phyloP scores from a whole-genome alignment of 2,329 filamentous ascomycete species.

The Paracoccidioides brasiliensis region DNA sequence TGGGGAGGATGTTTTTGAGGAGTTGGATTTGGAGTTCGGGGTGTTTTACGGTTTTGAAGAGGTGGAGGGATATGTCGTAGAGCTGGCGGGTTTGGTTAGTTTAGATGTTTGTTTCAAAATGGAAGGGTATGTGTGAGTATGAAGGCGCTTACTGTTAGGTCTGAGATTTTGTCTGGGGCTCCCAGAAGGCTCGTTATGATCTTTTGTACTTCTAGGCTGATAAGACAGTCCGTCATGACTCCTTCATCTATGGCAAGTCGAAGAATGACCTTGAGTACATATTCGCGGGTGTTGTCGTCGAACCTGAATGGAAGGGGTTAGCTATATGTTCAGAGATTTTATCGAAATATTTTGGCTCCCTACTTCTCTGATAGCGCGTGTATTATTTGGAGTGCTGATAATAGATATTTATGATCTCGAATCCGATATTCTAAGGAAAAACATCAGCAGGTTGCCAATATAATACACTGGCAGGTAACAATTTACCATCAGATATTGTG shows the following conservation, averaged over 20 bases:
- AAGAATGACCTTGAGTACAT: slow-evolving; percentile 22
- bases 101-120: not conserved
- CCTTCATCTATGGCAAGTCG: slow-evolving; percentile 26
- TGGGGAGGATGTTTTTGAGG: slow-evolving; percentile 28
- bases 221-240: slow-evolving; percentile 17
- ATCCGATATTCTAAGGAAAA: not conserved
- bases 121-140: not conserved
- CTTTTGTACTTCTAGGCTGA: slow-evolving; percentile 23
- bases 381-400: slow-evolving; percentile 25
- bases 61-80: slow-evolving; percentile 15
- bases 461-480: not conserved
- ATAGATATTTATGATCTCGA: slow-evolving; percentile 13
- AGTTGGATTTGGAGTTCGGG: slow-evolving; percentile 28
- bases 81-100: slow-evolving; percentile 17
- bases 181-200: slow-evolving; percentile 20
- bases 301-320: slow-evolving; percentile 17
- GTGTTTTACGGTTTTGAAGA: slow-evolving; percentile 26
- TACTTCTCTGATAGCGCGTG: slow-evolving; percentile 21
- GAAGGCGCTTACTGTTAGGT: slow-evolving; percentile 13
- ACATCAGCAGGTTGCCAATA: slow-evolving; percentile 6
- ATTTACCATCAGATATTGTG: slow-evolving; percentile 14
- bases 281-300: slow-evolving; percentile 20
- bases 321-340: not conserved
- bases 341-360: not conserved
- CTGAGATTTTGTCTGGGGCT: not conserved